Conservation (phyloP, 2,329 filamentous ascomycete species). For the Cytospora schulzeri region DNA sequence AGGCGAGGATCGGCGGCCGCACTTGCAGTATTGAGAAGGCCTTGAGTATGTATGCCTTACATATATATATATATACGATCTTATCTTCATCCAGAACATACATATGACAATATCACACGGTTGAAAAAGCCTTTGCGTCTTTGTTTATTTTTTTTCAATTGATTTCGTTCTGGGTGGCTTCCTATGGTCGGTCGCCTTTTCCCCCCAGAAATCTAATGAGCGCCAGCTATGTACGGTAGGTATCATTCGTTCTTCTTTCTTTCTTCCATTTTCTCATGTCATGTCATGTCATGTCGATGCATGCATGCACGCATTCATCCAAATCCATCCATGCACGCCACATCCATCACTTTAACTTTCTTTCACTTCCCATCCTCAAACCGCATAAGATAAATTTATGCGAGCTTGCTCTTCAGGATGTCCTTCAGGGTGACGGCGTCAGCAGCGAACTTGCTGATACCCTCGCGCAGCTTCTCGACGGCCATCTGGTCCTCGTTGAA, state of each 20-base stretch:
- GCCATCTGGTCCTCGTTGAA: constrained; percentile 99
- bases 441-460: constrained; percentile 98
- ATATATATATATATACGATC: no score
- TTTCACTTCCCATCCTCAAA: neutral
- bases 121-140: neutral
- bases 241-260: neutral
- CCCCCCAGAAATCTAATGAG: neutral
- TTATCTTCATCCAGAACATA: neutral
- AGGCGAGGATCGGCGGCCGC: no score
- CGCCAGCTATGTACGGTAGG: constrained; percentile 21
- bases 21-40: no score
- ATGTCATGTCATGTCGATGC: constrained; percentile 6
- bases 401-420: constrained; percentile 85
- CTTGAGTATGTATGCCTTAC: no score
- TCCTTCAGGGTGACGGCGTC: constrained; percentile 93
- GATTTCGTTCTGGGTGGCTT: neutral
- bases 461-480: constrained; percentile 97
- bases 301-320: constrained; percentile 3
- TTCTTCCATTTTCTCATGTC: constrained; percentile 8
- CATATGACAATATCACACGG: neutral
- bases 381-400: constrained; percentile 37
- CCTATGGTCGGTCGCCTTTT: neutral
- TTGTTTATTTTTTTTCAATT: constrained; percentile 1
- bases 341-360: neutral
- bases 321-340: neutral